A percentile compares a stretch with the other conserved stretches of the same genome.
These are phyloP conservation scores for Hypericum perforatum DNA, from an alignment of 345 rosid genomes.

Conservation along the genomic window DNA sequence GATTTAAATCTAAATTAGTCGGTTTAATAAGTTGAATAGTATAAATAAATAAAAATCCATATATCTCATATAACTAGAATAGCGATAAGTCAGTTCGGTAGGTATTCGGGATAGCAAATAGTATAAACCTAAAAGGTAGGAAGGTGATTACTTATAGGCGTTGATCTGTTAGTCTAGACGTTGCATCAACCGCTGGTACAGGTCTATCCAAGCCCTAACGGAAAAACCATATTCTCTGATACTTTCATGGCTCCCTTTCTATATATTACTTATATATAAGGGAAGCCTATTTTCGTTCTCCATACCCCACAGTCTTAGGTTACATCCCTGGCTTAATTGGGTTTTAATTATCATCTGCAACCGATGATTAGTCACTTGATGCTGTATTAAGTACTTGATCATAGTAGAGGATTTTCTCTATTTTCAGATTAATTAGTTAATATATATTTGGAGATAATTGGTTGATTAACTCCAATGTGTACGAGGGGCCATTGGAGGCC, in stretches of 20 bases:
- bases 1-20: too few species aligned
- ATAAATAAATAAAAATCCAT: not conserved
- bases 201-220: constrained; percentile 60
- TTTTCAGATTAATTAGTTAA: not conserved
- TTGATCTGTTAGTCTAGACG: constrained; percentile 56
- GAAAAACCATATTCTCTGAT: constrained; percentile 17
- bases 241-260: not conserved
- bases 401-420: constrained; percentile 4
- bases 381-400: too few species aligned
- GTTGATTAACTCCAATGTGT: constrained; percentile 27
- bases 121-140: too few species aligned
- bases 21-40: too few species aligned
- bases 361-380: too few species aligned
- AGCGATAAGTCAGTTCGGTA: too few species aligned
- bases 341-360: too few species aligned
- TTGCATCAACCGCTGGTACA: constrained; percentile 51
- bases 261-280: not conserved
- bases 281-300: not conserved
- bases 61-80: not conserved
- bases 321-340: too few species aligned
- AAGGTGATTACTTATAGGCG: constrained; percentile 38
- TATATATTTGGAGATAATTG: not conserved
- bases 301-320: constrained; percentile 10
- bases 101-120: too few species aligned
- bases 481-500: constrained; percentile 76